phyloP scores from a whole-genome alignment of 1,284 basidiomycete genomes.

The Cystobasidium slooffiae region DNA sequence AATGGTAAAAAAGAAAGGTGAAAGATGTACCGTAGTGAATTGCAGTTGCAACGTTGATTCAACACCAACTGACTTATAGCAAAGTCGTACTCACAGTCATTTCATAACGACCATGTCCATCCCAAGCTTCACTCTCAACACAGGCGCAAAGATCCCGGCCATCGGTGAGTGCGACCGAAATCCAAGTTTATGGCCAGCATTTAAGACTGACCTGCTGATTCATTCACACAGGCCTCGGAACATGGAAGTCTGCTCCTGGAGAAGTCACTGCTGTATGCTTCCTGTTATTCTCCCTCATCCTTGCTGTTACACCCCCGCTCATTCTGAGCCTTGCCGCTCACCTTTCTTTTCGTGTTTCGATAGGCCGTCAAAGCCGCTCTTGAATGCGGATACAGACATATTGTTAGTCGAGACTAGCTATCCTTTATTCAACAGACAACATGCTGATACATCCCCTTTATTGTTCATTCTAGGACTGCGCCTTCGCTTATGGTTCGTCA shows the following conservation, averaged over 20 bases:
- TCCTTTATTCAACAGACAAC: background rate
- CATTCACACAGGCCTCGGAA: slow-evolving; percentile 60
- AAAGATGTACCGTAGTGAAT: background rate
- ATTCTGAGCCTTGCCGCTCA: background rate
- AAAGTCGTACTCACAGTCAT: background rate
- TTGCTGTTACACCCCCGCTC: background rate
- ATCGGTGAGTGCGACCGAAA: slow-evolving; percentile 19
- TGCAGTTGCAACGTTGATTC: background rate
- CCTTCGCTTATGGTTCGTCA: slow-evolving; percentile 27
- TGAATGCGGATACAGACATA: slow-evolving; percentile 74
- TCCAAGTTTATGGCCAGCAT: background rate
- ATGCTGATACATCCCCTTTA: slow-evolving; percentile 60
- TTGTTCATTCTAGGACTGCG: slow-evolving; percentile 28
- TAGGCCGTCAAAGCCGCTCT: slow-evolving; percentile 58
- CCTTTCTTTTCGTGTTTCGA: background rate
- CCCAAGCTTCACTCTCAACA: slow-evolving; percentile 38
- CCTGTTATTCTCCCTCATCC: slow-evolving; percentile 58
- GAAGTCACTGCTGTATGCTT: slow-evolving; percentile 44
- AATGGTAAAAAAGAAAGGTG: background rate
- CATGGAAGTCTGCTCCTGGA: slow-evolving; percentile 73
- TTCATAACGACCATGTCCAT: slow-evolving; percentile 17
- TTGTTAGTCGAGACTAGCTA: slow-evolving; percentile 64
- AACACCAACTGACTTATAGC: background rate
- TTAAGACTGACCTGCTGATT: background rate
- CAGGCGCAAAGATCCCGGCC: slow-evolving; percentile 34